Evolutionary conservation across 2,329 filamentous ascomycete genomes (phyloP).

Genomic region (Parascedosporium putredinis): DNA sequence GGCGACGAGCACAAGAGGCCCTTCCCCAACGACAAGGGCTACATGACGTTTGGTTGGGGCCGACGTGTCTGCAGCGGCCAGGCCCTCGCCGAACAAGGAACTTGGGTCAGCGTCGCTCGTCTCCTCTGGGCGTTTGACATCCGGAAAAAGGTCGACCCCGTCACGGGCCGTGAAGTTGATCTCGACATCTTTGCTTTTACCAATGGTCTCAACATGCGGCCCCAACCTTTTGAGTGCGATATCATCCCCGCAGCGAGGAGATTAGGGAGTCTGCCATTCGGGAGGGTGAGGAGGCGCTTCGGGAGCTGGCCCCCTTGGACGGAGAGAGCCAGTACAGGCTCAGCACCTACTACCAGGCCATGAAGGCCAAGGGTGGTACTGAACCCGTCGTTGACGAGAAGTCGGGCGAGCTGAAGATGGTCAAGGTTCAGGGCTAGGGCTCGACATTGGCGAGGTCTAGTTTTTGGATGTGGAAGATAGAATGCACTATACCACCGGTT

Average conservation of each 20-base stretch:
- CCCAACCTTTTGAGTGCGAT: slow-evolving; percentile 41
- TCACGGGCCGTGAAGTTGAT: slow-evolving; percentile 31
- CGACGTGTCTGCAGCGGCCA: slow-evolving; percentile 42
- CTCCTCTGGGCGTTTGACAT: slow-evolving; percentile 49
- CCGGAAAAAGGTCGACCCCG: slow-evolving; percentile 21
- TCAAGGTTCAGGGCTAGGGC: slow-evolving; percentile 2
- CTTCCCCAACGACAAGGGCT: slow-evolving; percentile 37
- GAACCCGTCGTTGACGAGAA: slow-evolving; percentile 3
- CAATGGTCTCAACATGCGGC: slow-evolving; percentile 49
- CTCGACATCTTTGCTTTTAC: slow-evolving; percentile 47
- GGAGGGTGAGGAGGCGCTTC: slow-evolving; percentile 41
- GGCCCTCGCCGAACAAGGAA: slow-evolving; percentile 48
- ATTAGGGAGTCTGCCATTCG: slow-evolving; percentile 38
- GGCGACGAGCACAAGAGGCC: slow-evolving; percentile 29
- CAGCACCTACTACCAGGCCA: neutral
- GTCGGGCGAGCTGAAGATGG: slow-evolving; percentile 4
- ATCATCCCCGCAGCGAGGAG: slow-evolving; percentile 37
- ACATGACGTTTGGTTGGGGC: slow-evolving; percentile 49
- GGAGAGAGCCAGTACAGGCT: slow-evolving; percentile 41
- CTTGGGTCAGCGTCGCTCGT: slow-evolving; percentile 46
- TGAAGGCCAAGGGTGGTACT: neutral
- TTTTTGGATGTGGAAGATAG: neutral
- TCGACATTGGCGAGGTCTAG: too few species aligned
- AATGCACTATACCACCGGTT: neutral
- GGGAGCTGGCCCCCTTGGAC: slow-evolving; percentile 38